Conservation (phyloP, 2,329 filamentous ascomycete species). For the Penicillium sclerotigenum region DNA sequence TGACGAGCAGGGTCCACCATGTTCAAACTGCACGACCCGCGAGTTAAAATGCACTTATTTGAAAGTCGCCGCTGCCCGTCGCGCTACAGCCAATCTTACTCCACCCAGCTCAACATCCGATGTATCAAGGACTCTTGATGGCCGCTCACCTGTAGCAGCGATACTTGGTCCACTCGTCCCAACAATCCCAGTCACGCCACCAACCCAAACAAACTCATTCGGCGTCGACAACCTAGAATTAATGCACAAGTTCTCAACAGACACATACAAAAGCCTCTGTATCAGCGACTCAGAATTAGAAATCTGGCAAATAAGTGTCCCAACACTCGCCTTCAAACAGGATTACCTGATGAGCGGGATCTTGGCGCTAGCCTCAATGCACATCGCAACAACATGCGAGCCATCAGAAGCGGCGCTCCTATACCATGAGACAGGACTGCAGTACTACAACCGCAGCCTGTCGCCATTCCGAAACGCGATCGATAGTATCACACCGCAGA, state of each 20-base stretch:
- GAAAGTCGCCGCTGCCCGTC: conserved; percentile 11
- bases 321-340: conserved; percentile 34
- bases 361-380: conserved; percentile 36
- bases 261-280: conserved; percentile 43
- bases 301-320: conserved; percentile 35
- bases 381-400: conserved; percentile 30
- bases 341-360: conserved; percentile 38
- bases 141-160: background rate
- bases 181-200: background rate
- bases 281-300: conserved; percentile 22
- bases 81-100: background rate
- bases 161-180: background rate
- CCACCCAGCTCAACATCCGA: background rate
- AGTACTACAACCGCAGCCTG: conserved; percentile 27
- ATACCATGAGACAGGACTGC: conserved; percentile 28
- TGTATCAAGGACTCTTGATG: background rate
- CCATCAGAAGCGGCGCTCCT: conserved; percentile 6
- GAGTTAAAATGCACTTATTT: conserved; percentile 26
- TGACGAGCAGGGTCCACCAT: conserved; percentile 33
- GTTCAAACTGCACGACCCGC: conserved; percentile 29
- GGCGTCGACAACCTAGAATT: conserved; percentile 44
- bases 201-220: conserved; percentile 1
- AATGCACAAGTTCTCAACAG: conserved; percentile 50
- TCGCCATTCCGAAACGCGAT: conserved; percentile 28
- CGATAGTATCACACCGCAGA: conserved; percentile 25